Conservation (phyloP, 2,329 filamentous ascomycete genomes). For the Cladophialophora exuberans region DNA sequence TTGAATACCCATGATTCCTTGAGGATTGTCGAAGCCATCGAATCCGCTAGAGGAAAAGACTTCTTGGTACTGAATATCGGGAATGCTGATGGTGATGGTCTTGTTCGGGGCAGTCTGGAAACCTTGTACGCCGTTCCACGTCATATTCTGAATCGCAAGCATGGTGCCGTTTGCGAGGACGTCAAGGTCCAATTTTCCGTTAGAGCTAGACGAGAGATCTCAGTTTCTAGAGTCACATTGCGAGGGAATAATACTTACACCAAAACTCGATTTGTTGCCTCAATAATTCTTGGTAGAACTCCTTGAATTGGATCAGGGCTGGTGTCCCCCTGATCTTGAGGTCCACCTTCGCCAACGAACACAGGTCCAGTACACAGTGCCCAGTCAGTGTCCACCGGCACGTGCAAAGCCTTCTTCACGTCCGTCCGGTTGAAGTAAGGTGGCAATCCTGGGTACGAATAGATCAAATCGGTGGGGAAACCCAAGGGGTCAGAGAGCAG, state of each 20-base stretch:
- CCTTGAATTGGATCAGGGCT: conserved; percentile 24
- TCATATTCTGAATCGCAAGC: conserved; percentile 31
- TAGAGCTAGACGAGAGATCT: conserved; percentile 19
- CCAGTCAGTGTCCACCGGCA: conserved; percentile 44
- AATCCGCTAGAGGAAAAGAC: conserved; percentile 23
- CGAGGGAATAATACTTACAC: conserved; percentile 14
- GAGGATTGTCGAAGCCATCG: conserved; percentile 12
- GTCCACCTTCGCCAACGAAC: conserved; percentile 25
- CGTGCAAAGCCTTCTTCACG: conserved; percentile 70
- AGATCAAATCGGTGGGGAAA: conserved; percentile 66
- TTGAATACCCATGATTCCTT: conserved; percentile 38
- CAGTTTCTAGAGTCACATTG: not conserved
- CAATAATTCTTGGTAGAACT: conserved; percentile 25
- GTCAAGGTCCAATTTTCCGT: conserved; percentile 27
- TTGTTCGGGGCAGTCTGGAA: conserved; percentile 22
- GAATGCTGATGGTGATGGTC: conserved; percentile 24
- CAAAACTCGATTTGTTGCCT: conserved; percentile 28
- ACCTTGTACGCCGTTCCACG: conserved; percentile 26
- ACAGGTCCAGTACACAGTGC: conserved; percentile 22
- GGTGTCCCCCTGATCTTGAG: conserved; percentile 19
- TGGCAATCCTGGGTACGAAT: conserved; percentile 62
- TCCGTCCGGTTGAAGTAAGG: conserved; percentile 73
- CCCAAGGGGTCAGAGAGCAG: conserved; percentile 69
- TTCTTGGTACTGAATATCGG: conserved; percentile 23
- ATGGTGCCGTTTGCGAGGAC: conserved; percentile 24